Conservation (phyloP, 2,329 filamentous ascomycete species). For the Ophiostoma piceae region DNA sequence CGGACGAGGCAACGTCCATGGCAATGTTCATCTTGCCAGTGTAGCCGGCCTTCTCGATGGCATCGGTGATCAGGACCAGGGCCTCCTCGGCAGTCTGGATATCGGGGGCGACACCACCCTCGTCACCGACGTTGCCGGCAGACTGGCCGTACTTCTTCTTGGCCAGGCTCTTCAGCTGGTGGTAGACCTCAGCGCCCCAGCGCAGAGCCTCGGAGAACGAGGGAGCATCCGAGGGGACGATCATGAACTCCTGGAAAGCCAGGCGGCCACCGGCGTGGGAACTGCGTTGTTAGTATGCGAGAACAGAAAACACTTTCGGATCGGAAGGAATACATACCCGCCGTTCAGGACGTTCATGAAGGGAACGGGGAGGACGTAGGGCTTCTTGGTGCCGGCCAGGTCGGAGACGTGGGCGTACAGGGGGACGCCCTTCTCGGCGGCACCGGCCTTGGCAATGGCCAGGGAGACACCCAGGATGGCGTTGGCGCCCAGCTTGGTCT, state of each 20-base stretch:
- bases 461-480: slow-evolving; percentile 81
- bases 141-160: slow-evolving; percentile 99
- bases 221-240: slow-evolving; percentile 77
- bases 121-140: slow-evolving; percentile 96
- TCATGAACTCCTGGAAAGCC: slow-evolving; percentile 96
- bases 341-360: slow-evolving; percentile 95
- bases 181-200: slow-evolving; percentile 96
- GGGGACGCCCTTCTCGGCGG: slow-evolving; percentile 81
- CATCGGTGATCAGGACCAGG: slow-evolving; percentile 87
- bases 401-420: slow-evolving; percentile 85
- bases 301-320: background rate
- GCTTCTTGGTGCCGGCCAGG: slow-evolving; percentile 84
- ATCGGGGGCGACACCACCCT: slow-evolving; percentile 98
- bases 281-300: slow-evolving; percentile 36
- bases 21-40: slow-evolving; percentile 95
- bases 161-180: slow-evolving; percentile 90
- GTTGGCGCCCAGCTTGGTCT: slow-evolving; percentile 83
- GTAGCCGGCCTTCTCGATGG: slow-evolving; percentile 94
- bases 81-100: slow-evolving; percentile 97
- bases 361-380: slow-evolving; percentile 81
- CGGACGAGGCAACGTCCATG: slow-evolving; percentile 98
- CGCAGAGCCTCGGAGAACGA: slow-evolving; percentile 94
- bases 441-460: slow-evolving; percentile 82
- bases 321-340: slow-evolving; percentile 38
- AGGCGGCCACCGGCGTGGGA: slow-evolving; percentile 96